Conservation (phyloP, 2,329 filamentous ascomycete genomes). For the Cladosporium velox region DNA sequence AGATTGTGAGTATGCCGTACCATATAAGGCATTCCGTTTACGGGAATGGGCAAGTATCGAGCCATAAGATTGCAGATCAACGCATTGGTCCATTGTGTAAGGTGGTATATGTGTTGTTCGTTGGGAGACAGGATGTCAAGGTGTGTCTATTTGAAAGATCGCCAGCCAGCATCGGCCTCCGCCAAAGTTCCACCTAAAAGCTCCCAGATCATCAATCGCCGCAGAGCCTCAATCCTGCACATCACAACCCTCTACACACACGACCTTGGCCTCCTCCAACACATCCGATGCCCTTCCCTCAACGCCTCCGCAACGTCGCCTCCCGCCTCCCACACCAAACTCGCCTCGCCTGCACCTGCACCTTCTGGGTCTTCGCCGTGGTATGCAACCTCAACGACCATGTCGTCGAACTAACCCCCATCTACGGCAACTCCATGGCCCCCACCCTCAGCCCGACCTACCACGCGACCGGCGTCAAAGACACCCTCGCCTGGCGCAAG, state of each 20-base stretch:
- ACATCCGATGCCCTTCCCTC: background rate
- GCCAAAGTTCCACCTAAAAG: background rate
- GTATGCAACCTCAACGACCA: slow-evolving; percentile 42
- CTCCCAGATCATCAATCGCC: background rate
- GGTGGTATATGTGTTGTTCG: no score
- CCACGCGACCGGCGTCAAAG: slow-evolving; percentile 42
- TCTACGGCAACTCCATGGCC: slow-evolving; percentile 48
- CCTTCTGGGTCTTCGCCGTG: slow-evolving; percentile 18
- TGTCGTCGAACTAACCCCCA: slow-evolving; percentile 39
- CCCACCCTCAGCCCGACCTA: slow-evolving; percentile 48
- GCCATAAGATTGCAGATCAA: no score
- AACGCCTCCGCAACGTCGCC: background rate
- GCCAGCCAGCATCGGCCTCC: background rate
- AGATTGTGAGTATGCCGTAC: background rate
- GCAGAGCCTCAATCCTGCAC: background rate
- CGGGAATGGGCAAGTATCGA: background rate
- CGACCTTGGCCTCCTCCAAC: background rate
- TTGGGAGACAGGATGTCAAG: no score
- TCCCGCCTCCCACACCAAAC: background rate
- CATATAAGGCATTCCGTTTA: background rate
- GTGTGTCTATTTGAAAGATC: background rate
- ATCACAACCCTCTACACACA: background rate
- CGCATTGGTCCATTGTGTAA: no score
- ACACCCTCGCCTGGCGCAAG: slow-evolving; percentile 44
- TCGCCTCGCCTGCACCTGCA: background rate